phyloP scores from a whole-genome alignment of 257 asterid species.

The Primulina eburnea region DNA sequence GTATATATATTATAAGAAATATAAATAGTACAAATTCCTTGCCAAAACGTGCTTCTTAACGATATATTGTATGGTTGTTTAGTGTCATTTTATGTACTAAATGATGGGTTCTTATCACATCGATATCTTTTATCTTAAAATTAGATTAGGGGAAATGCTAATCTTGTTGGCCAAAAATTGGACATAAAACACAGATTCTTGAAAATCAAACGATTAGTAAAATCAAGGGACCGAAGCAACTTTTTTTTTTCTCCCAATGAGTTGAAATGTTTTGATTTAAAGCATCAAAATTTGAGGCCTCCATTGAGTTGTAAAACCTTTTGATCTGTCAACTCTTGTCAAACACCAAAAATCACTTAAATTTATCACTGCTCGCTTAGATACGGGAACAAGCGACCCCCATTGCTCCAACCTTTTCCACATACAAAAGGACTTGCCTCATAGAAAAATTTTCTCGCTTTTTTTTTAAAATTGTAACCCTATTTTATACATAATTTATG shows the following conservation, averaged over 20 bases:
- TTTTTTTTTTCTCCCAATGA: background rate
- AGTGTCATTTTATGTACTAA: constrained; percentile 27
- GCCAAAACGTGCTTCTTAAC: no score
- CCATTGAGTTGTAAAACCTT: constrained; percentile 14
- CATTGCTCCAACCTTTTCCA: constrained; percentile 21
- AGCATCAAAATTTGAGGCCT: constrained; percentile 29
- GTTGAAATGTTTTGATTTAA: constrained; percentile 20
- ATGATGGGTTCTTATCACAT: constrained; percentile 39
- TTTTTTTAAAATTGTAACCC: no score
- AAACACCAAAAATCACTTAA: background rate
- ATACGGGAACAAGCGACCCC: no score
- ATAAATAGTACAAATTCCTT: no score
- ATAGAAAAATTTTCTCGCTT: no score
- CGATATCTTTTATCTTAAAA: constrained; percentile 5
- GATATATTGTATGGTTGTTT: background rate
- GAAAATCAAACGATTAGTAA: background rate
- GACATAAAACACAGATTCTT: background rate
- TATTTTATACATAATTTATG: background rate
- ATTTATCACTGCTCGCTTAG: no score
- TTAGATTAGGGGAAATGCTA: background rate
- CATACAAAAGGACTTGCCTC: background rate
- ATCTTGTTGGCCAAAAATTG: no score
- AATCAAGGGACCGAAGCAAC: background rate
- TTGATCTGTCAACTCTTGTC: constrained; percentile 25
- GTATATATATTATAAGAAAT: no score